Evolutionary conservation across 768 basidiomycete genomes (phyloP).

Genomic region (Leucogyrophana mollusca): DNA sequence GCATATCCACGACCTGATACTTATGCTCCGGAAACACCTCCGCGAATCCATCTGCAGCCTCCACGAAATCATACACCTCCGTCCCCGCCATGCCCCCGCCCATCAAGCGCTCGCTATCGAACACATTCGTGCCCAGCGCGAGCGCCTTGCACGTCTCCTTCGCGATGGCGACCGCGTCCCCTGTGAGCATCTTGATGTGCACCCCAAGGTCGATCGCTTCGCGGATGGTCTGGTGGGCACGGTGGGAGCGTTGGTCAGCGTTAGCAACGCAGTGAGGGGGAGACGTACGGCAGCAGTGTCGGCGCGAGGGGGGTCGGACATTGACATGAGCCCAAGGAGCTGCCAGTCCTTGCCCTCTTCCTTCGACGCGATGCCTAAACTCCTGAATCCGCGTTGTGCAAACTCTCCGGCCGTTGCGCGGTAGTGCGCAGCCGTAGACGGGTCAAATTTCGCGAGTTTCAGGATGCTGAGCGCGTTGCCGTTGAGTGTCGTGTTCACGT

Average conservation of each 20-base stretch:
- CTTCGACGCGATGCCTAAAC: slow-evolving; percentile 45
- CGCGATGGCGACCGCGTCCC: slow-evolving; percentile 49
- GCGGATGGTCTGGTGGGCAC: slow-evolving; percentile 35
- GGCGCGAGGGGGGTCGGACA: slow-evolving; percentile 45
- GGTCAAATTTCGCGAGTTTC: slow-evolving; percentile 34
- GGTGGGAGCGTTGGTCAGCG: background rate
- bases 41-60: slow-evolving; percentile 50
- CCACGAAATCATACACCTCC: slow-evolving; percentile 36
- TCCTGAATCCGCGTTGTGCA: slow-evolving; percentile 43
- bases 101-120: slow-evolving; percentile 44
- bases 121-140: slow-evolving; percentile 44
- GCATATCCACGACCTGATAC: slow-evolving; percentile 35
- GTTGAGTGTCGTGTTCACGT: background rate
- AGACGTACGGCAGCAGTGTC: slow-evolving; percentile 39
- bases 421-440: slow-evolving; percentile 32
- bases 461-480: slow-evolving; percentile 31
- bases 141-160: slow-evolving; percentile 46
- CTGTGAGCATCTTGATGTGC: slow-evolving; percentile 50
- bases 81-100: slow-evolving; percentile 42
- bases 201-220: slow-evolving; percentile 44
- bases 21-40: slow-evolving; percentile 48
- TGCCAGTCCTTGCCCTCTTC: slow-evolving; percentile 43
- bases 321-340: slow-evolving; percentile 36
- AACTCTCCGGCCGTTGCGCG: slow-evolving; percentile 34
- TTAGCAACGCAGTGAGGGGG: background rate